A percentile compares a stretch with the other conserved stretches of the same genome.
Conservation (phyloP, 208 protist genomes). For the Leishmania turanica region DNA sequence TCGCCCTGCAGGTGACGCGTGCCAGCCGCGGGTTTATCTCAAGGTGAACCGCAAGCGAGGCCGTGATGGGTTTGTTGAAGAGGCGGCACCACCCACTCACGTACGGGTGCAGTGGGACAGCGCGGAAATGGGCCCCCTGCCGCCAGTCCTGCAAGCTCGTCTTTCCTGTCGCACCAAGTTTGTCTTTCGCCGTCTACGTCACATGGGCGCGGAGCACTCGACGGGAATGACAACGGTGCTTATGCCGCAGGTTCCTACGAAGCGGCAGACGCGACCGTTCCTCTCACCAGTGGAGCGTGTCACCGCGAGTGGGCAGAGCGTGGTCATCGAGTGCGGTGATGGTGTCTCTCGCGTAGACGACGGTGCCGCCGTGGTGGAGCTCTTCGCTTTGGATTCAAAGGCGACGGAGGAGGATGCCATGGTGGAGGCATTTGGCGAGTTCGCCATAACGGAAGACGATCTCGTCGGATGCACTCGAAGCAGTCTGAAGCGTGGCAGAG, state of each 20-base stretch:
- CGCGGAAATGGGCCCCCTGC: conserved; percentile 30
- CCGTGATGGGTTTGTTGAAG: conserved; percentile 19
- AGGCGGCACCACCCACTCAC: conserved; percentile 13
- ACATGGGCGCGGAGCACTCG: background rate
- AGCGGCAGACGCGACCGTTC: background rate
- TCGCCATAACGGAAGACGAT: conserved; percentile 27
- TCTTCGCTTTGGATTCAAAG: conserved; percentile 23
- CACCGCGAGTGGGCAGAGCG: conserved; percentile 12
- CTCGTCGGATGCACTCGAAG: background rate
- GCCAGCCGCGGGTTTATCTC: conserved; percentile 21
- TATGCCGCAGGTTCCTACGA: background rate
- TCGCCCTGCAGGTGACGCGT: background rate
- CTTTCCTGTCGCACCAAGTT: conserved; percentile 19
- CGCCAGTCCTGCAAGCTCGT: conserved; percentile 11
- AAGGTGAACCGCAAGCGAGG: conserved; percentile 21
- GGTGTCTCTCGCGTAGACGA: background rate
- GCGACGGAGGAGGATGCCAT: conserved; percentile 23
- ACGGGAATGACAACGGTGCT: background rate
- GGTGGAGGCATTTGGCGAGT: conserved; percentile 28
- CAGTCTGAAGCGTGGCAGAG: conserved; percentile 14
- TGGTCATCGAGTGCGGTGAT: conserved; percentile 28
- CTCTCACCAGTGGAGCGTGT: conserved; percentile 19
- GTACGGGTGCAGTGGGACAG: conserved; percentile 39
- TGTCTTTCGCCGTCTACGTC: conserved; percentile 24
- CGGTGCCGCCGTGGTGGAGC: background rate